phyloP scores from a whole-genome alignment of 768 basidiomycete genomes.

The Trametes villosa region DNA sequence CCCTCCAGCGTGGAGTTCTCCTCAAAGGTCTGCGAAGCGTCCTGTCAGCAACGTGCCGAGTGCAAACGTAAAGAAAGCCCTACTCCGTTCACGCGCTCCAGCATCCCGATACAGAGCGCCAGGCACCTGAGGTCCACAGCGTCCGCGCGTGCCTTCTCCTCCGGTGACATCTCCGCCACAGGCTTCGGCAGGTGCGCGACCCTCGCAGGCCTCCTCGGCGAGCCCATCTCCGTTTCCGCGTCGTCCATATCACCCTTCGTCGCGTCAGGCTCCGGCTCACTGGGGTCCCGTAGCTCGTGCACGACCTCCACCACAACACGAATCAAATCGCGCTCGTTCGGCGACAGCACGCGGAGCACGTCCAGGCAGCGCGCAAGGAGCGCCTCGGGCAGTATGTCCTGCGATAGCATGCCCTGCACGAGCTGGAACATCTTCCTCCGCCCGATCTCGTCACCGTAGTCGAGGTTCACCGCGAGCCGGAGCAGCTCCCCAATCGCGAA shows the following conservation, averaged over 20 bases:
- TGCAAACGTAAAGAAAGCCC: slow-evolving; percentile 31
- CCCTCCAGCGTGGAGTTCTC: slow-evolving; percentile 76
- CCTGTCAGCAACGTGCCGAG: neutral
- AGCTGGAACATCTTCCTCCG: slow-evolving; percentile 85
- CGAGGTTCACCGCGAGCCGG: slow-evolving; percentile 74
- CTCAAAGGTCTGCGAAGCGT: slow-evolving; percentile 49
- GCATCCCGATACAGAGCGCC: slow-evolving; percentile 76
- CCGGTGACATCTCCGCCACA: slow-evolving; percentile 52
- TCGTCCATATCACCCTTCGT: slow-evolving; percentile 32
- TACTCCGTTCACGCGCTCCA: slow-evolving; percentile 86
- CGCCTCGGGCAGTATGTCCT: slow-evolving; percentile 66
- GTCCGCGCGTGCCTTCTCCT: slow-evolving; percentile 62
- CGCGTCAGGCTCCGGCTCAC: slow-evolving; percentile 43
- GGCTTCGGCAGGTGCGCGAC: slow-evolving; percentile 37
- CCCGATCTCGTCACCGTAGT: slow-evolving; percentile 93
- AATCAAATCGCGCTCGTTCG: slow-evolving; percentile 83
- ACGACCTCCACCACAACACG: slow-evolving; percentile 88
- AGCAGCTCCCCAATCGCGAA: slow-evolving; percentile 84
- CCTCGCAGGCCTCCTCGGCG: slow-evolving; percentile 8
- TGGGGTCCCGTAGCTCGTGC: slow-evolving; percentile 71
- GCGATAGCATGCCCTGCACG: slow-evolving; percentile 86
- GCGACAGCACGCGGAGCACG: slow-evolving; percentile 71
- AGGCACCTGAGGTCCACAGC: slow-evolving; percentile 76
- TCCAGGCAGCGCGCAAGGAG: slow-evolving; percentile 81
- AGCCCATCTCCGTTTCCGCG: slow-evolving; percentile 38